phyloP scores from a whole-genome alignment of 768 basidiomycete genomes.

The Strobilomyces confusus region DNA sequence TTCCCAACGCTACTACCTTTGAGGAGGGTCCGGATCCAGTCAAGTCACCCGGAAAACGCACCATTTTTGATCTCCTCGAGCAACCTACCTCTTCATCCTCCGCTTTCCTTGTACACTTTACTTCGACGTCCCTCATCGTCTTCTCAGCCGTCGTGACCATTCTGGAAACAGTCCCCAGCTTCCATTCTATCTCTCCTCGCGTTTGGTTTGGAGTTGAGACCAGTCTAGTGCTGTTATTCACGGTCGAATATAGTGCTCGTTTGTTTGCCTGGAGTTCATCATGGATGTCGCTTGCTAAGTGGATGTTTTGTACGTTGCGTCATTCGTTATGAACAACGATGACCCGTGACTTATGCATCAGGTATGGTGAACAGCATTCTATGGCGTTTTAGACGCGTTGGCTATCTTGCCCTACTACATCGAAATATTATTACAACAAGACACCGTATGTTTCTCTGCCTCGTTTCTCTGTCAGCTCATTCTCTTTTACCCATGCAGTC shows the following conservation, averaged over 20 bases:
- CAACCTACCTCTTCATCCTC: conserved; percentile 70
- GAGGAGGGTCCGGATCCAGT: conserved; percentile 30
- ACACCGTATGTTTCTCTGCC: conserved; percentile 57
- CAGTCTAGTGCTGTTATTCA: conserved; percentile 78
- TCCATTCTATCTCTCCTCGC: conserved; percentile 63
- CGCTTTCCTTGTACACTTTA: conserved; percentile 73
- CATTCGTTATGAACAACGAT: neutral
- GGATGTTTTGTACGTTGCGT: conserved; percentile 59
- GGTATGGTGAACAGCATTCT: conserved; percentile 52
- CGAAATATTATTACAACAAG: conserved; percentile 77
- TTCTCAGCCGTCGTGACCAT: conserved; percentile 73
- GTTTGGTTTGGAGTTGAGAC: conserved; percentile 90
- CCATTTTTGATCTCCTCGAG: conserved; percentile 70
- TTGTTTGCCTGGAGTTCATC: conserved; percentile 72
- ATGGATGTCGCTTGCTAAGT: conserved; percentile 56
- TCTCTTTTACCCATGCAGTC: conserved; percentile 42
- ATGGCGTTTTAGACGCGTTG: conserved; percentile 80
- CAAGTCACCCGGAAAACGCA: conserved; percentile 53
- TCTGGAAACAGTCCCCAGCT: conserved; percentile 74
- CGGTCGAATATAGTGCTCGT: conserved; percentile 75
- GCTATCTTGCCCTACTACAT: conserved; percentile 89
- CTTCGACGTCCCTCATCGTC: conserved; percentile 68
- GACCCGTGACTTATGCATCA: neutral
- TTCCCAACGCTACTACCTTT: conserved; percentile 33
- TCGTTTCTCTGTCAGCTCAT: neutral